A percentile compares a stretch with the other conserved stretches of the same genome.
Conservation (phyloP, 2,329 filamentous ascomycete genomes). For the Botryotinia globosa region DNA sequence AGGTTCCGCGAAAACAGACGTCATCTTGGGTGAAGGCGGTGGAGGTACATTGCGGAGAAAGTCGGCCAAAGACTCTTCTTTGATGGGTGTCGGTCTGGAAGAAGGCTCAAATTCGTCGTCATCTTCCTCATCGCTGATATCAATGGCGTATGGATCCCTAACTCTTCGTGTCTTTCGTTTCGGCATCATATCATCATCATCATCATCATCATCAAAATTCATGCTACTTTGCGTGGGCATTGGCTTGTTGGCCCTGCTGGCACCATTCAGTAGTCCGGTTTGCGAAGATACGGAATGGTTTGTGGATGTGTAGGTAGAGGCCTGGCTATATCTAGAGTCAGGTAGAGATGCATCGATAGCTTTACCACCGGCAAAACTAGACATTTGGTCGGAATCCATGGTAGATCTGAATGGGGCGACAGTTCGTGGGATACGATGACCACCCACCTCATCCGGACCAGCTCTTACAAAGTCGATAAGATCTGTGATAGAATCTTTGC, state of each 20-base stretch:
- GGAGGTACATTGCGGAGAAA: conserved; percentile 70
- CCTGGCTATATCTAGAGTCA: conserved; percentile 52
- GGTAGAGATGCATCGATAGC: conserved; percentile 58
- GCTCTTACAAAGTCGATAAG: conserved; percentile 94
- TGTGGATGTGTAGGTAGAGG: conserved; percentile 22
- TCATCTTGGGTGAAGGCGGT: conserved; percentile 48
- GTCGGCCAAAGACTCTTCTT: conserved; percentile 68
- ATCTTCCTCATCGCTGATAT: conserved; percentile 54
- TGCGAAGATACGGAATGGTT: conserved; percentile 58
- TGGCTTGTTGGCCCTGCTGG: conserved; percentile 39
- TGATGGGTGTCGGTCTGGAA: conserved; percentile 28
- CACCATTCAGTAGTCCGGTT: conserved; percentile 59
- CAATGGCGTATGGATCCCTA: conserved; percentile 91
- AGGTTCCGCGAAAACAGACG: conserved; percentile 26
- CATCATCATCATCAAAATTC: conserved; percentile 33
- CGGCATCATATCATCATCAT: conserved; percentile 51
- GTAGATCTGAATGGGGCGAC: conserved; percentile 82
- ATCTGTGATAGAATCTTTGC: conserved; percentile 70
- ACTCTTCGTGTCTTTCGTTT: conserved; percentile 73
- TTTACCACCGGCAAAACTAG: conserved; percentile 51
- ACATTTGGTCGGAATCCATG: conserved; percentile 80
- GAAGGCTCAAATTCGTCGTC: conserved; percentile 38
- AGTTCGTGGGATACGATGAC: conserved; percentile 74
- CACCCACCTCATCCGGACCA: conserved; percentile 61
- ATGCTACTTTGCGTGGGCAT: conserved; percentile 23